phyloP scores from a whole-genome alignment of 78 protist species.

The Dictyostelium purpureum region DNA sequence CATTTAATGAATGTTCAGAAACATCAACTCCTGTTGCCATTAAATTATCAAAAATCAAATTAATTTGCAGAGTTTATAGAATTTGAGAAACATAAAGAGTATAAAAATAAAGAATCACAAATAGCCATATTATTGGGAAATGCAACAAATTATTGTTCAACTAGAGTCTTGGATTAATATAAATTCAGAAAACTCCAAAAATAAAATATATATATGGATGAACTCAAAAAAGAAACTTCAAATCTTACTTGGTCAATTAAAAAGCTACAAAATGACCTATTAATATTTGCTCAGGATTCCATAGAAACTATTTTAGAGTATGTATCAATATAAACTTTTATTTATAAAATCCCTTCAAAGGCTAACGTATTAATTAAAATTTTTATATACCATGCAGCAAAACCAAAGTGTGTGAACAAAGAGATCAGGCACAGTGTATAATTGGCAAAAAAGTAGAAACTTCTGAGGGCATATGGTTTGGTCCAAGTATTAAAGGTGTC shows the following conservation, averaged over 20 bases:
- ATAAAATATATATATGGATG: neutral
- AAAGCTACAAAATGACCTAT: neutral
- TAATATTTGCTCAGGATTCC: neutral
- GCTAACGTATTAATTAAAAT: neutral
- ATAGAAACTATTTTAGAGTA: neutral
- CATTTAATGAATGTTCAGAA: neutral
- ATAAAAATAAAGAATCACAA: neutral
- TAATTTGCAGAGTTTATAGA: no score
- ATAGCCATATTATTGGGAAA: constrained; percentile 18
- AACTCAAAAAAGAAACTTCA: neutral
- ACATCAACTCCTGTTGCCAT: neutral
- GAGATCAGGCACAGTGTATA: neutral
- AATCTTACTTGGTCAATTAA: neutral
- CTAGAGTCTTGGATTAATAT: neutral
- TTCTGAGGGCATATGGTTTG: constrained; percentile 5
- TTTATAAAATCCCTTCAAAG: no score
- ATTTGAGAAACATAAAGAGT: neutral
- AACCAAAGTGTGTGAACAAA: neutral
- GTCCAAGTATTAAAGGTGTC: neutral
- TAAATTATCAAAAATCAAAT: neutral
- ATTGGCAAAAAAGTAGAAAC: neutral
- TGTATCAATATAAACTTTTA: neutral
- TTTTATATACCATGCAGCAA: neutral
- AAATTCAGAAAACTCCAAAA: neutral
- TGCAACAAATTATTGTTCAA: constrained; percentile 16